Evolutionary conservation across 305 asterid genomes (phyloP).

Genomic region (Stenogyne calaminthoides): DNA sequence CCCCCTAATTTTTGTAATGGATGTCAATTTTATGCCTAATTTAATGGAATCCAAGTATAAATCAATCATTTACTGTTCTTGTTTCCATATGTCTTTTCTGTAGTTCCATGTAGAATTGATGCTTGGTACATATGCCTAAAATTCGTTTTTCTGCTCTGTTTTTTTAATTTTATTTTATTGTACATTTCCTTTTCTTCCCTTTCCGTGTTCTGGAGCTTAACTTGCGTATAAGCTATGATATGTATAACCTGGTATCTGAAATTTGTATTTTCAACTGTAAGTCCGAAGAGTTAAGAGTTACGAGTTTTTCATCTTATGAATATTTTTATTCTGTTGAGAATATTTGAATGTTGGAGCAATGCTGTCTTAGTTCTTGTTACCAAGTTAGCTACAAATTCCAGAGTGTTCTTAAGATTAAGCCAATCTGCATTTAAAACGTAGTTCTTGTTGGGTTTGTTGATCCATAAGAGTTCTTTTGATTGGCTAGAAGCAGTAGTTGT

Average conservation of each 20-base stretch:
- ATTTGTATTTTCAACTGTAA: neutral
- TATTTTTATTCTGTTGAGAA: conserved; percentile 4
- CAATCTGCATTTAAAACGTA: neutral
- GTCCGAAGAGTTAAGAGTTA: neutral
- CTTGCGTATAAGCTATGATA: neutral
- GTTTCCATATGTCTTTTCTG: neutral
- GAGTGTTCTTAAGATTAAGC: too few species aligned
- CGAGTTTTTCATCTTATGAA: neutral
- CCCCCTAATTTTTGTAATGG: neutral
- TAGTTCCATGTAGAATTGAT: neutral
- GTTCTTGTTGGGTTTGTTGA: neutral
- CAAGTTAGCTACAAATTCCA: neutral
- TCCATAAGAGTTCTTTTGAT: conserved; percentile 4
- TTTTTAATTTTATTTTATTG: too few species aligned
- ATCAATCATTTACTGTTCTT: neutral
- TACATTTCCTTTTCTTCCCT: too few species aligned
- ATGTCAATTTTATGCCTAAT: conserved; percentile 15
- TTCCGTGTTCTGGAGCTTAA: neutral
- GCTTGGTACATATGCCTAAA: too few species aligned
- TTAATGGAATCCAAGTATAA: conserved; percentile 39
- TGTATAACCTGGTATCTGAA: neutral
- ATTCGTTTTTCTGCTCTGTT: too few species aligned
- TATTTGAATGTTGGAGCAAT: conserved; percentile 15
- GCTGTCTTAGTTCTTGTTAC: neutral
- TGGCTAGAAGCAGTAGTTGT: conserved; percentile 11